phyloP scores from a whole-genome alignment of 495 filamentous ascomycete species.

The Oidiodendron maius region DNA sequence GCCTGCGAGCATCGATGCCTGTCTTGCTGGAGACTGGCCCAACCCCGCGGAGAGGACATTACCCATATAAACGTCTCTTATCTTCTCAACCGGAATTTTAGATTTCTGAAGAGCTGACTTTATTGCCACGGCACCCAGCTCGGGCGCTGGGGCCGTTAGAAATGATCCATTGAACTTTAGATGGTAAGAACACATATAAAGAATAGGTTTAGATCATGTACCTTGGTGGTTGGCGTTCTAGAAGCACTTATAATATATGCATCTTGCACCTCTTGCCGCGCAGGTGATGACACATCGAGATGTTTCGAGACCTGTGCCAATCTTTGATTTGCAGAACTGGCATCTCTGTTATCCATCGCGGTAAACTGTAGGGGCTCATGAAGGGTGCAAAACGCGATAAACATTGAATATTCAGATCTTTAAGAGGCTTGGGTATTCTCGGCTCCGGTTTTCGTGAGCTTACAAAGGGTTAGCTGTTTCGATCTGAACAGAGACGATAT shows the following conservation, averaged over 20 bases:
- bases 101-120: conserved; percentile 78
- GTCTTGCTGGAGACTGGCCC: conserved; percentile 84
- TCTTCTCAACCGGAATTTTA: conserved; percentile 65
- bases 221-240: conserved; percentile 78
- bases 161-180: background rate
- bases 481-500: no score
- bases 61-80: conserved; percentile 90
- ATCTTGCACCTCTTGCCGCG: no score
- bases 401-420: no score
- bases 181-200: conserved; percentile 38
- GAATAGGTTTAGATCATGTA: conserved; percentile 59
- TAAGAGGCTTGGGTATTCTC: no score
- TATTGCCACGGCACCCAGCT: conserved; percentile 79
- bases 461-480: no score
- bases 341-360: no score
- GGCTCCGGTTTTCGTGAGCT: no score
- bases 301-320: no score
- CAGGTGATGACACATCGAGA: no score
- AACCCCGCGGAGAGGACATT: conserved; percentile 83
- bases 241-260: conserved; percentile 86
- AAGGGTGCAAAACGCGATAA: no score
- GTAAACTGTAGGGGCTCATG: no score
- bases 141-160: conserved; percentile 67
- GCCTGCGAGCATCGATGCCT: conserved; percentile 79
- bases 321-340: no score